These are phyloP conservation scores for Edaphochlamys debaryana DNA, from an alignment of 139 green algal genomes.

Conservation along the genomic window DNA sequence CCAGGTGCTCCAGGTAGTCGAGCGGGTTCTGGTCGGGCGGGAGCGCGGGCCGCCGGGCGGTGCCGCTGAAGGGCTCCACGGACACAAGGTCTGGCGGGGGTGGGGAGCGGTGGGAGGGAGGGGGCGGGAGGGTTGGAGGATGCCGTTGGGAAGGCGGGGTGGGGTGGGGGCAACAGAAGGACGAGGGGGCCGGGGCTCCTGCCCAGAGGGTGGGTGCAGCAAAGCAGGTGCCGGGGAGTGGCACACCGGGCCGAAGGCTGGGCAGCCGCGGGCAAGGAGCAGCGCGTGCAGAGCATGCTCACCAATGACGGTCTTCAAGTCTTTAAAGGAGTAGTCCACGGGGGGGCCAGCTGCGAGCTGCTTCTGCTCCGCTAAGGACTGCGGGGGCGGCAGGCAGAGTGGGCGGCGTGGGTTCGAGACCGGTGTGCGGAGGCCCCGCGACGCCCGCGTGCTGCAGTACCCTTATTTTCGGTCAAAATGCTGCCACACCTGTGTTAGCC, in stretches of 20 bases:
- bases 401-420: too few relatives aligned
- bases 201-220: too few relatives aligned
- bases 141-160: not conserved
- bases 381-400: too few relatives aligned
- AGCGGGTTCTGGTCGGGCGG: not conserved
- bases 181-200: too few relatives aligned
- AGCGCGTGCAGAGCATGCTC: not conserved
- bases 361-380: constrained; percentile 17
- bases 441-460: too few relatives aligned
- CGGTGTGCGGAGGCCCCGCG: too few relatives aligned
- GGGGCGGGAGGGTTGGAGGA: not conserved
- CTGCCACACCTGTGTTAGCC: not conserved
- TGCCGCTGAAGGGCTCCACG: constrained; percentile 23
- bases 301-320: constrained; percentile 23
- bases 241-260: too few relatives aligned
- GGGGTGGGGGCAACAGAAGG: too few relatives aligned
- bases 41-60: constrained; percentile 10
- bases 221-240: too few relatives aligned
- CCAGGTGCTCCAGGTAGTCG: constrained; percentile 29
- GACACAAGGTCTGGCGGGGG: constrained; percentile 11
- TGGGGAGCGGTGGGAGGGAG: not conserved
- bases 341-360: constrained; percentile 14
- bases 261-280: not conserved
- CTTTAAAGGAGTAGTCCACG: constrained; percentile 36
- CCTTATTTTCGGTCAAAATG: too few relatives aligned